These are phyloP conservation scores for Mantamonas sphyraenae DNA, from an alignment of 78 protist genomes.

Conservation along the genomic window DNA sequence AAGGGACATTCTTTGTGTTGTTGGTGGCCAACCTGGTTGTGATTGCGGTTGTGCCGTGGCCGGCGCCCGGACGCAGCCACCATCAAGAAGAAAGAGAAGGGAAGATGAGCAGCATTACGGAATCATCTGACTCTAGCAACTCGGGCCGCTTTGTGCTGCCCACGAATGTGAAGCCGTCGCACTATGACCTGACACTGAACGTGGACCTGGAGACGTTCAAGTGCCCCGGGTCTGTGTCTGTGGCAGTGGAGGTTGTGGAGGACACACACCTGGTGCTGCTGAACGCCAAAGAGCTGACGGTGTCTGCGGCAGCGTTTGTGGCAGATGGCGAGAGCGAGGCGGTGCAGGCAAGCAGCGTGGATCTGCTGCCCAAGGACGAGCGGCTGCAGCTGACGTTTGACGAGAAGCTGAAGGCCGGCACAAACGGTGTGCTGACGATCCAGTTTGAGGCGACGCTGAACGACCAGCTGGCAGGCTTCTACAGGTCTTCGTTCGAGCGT, in stretches of 20 bases:
- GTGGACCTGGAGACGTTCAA: constrained; percentile 42
- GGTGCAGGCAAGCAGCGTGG: neutral
- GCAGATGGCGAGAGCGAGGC: neutral
- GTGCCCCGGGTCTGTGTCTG: constrained; percentile 41
- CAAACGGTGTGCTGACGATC: neutral
- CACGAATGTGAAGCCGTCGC: constrained; percentile 19
- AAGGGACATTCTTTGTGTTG: too few relatives aligned
- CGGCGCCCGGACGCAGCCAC: too few relatives aligned
- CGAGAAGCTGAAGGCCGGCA: neutral
- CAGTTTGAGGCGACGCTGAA: constrained; percentile 40
- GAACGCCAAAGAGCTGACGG: constrained; percentile 23
- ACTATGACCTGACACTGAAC: constrained; percentile 31
- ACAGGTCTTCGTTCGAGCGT: constrained; percentile 34
- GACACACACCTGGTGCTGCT: constrained; percentile 18
- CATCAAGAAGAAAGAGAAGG: too few relatives aligned
- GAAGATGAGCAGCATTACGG: too few relatives aligned
- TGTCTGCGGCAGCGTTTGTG: neutral
- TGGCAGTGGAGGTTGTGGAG: constrained; percentile 1
- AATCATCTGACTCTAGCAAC: too few relatives aligned
- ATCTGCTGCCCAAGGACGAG: too few relatives aligned
- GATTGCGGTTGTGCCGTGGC: too few relatives aligned
- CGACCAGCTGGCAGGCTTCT: constrained; percentile 62
- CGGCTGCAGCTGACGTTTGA: neutral
- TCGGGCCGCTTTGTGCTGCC: constrained; percentile 6
- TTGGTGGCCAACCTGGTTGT: too few relatives aligned